Conservation (phyloP, 1,284 basidiomycete genomes). For the Trametes hirsuta region DNA sequence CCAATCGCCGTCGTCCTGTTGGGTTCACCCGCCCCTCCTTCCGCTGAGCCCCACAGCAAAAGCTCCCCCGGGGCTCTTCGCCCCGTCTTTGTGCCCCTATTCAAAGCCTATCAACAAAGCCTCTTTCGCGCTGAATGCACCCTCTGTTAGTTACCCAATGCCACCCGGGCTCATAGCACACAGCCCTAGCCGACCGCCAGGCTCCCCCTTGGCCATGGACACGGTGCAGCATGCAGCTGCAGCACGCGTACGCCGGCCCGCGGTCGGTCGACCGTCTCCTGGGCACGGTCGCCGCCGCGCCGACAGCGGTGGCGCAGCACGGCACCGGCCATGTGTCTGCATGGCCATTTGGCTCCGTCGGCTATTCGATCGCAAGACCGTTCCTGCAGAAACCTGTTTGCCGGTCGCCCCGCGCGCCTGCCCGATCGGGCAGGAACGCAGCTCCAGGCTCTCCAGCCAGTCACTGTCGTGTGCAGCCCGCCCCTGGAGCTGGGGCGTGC, state of each 20-base stretch:
- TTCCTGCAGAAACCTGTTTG: constrained; percentile 4
- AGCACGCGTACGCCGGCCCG: not conserved
- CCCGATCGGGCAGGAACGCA: constrained; percentile 12
- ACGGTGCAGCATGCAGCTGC: not conserved
- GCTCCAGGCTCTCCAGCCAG: not conserved
- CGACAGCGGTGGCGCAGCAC: constrained; percentile 2
- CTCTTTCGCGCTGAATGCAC: not conserved
- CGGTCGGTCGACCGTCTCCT: not conserved
- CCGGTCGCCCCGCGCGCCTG: not conserved
- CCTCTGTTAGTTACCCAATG: not conserved
- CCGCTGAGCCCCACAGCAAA: not conserved
- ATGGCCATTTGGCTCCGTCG: constrained; percentile 2
- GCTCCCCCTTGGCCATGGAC: no score
- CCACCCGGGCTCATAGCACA: no score
- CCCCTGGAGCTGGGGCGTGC: constrained; percentile 11
- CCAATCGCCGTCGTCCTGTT: constrained; percentile 1
- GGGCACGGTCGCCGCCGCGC: not conserved
- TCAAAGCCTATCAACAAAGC: constrained; percentile 1
- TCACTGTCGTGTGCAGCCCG: not conserved
- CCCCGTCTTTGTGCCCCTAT: not conserved
- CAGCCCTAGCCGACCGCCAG: no score
- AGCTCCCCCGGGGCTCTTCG: not conserved
- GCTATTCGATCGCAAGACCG: constrained; percentile 1
- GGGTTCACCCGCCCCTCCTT: not conserved
- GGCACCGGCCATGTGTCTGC: constrained; percentile 10